Base-by-base conservation (phyloP, 352 stramenopile species). In the Elongisporangium anandrum region DNA sequence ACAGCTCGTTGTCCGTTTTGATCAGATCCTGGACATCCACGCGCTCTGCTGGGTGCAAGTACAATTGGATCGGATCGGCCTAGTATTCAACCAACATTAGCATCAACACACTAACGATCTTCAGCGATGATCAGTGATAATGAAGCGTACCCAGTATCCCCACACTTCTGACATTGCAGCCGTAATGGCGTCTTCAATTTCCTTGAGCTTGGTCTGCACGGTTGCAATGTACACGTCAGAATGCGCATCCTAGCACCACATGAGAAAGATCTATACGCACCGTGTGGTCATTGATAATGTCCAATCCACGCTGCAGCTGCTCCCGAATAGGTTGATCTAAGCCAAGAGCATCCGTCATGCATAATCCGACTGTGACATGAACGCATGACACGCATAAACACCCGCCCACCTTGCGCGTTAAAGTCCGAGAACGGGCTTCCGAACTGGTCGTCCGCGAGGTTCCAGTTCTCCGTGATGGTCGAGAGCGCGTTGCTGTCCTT, bases 241-340 rank as follows among this genome's bases (percentile, higher is more conserved):
- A 26, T 17, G 13, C 47, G 54, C 17, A 21, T n/a, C 15, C 47
- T 21, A 38, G 17, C 19, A 22, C 12, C 16, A 24, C 10, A 45
- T 16, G 9, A 47, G 13, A 7, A 17, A 56, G 21, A 34, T 8
- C 10, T 19, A 19, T 2, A 23, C 73, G 57, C 68, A 92, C 82
- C 66, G 85, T 93, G 59, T 95, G 85, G 63, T 92, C 81, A 56
- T 95, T 95, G 60, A 95, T 90, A 38, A 95, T 88, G n/a, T 84
- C 68, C 65, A 95, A 65, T 8, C 81, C 83, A 21, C 79, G 75
- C 59, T 95, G 74, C 26, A 95, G 59, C 52, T 95, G 83, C 55
- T 95, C 85, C 19, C 81, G 79, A 69, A 95, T 87, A 26, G 85
- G 85, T 66, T 90, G 81, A 9, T 95, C 83, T 90, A 56, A 8